A percentile compares a stretch with the other conserved stretches of the same genome.
Conservation (phyloP, 2,329 filamentous ascomycete genomes). For the Microcyclosporella mali region DNA sequence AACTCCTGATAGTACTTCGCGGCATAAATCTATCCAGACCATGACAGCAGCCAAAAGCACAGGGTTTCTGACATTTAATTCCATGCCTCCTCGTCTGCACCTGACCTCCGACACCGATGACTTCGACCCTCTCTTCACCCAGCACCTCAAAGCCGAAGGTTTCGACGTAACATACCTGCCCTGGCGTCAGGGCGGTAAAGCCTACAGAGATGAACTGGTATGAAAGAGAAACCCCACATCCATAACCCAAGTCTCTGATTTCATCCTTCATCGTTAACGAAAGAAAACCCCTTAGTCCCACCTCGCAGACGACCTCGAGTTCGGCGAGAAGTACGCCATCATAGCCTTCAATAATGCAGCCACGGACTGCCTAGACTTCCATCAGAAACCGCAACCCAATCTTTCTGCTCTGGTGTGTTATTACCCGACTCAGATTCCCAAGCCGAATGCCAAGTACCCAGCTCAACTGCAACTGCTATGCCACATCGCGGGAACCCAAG, state of each 20-base stretch:
- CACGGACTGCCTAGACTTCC: constrained; percentile 34
- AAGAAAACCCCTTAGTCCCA: no score
- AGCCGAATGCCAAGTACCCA: constrained; percentile 35
- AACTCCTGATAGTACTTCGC: neutral
- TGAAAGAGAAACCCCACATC: no score
- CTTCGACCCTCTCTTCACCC: constrained; percentile 34
- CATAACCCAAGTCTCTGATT: no score
- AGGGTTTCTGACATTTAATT: constrained; percentile 24
- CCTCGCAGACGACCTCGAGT: constrained; percentile 35
- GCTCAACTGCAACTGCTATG: constrained; percentile 33
- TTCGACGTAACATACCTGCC: constrained; percentile 38
- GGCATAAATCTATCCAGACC: no score
- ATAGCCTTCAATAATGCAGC: constrained; percentile 39
- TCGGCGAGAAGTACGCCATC: constrained; percentile 28
- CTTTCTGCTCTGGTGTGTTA: constrained; percentile 38
- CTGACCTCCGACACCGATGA: constrained; percentile 34
- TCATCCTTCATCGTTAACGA: no score
- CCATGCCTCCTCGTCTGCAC: constrained; percentile 28
- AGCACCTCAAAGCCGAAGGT: constrained; percentile 39
- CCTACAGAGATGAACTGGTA: constrained; percentile 31
- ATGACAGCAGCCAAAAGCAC: constrained; percentile 3
- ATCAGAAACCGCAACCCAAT: constrained; percentile 37
- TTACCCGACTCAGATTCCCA: constrained; percentile 37
- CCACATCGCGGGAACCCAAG: constrained; percentile 37
- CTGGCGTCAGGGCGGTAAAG: constrained; percentile 19